Conservation (phyloP, 345 rosid species). For the Salix viminalis region DNA sequence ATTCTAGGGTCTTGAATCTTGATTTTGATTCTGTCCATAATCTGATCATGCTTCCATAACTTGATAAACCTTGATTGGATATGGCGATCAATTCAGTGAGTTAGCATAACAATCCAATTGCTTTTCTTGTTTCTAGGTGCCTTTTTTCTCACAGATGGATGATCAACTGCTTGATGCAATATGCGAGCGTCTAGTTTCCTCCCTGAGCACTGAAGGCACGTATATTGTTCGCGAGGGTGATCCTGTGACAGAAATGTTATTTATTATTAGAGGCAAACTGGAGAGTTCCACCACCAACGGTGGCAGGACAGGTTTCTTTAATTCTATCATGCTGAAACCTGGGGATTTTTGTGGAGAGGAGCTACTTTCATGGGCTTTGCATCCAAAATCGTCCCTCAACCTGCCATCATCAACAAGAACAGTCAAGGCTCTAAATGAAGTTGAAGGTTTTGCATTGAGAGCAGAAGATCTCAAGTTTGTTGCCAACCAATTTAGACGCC, state of each 20-base stretch:
- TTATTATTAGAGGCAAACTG: constrained; percentile 51
- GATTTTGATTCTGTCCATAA: background rate
- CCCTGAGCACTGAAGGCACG: constrained; percentile 55
- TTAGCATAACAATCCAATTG: background rate
- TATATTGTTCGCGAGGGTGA: constrained; percentile 62
- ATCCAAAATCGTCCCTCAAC: constrained; percentile 48
- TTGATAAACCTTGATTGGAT: background rate
- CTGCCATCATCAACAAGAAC: constrained; percentile 63
- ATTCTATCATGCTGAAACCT: constrained; percentile 50
- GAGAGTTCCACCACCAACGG: constrained; percentile 65
- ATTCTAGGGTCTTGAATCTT: background rate
- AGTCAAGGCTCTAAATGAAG: constrained; percentile 50
- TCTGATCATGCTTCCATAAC: background rate
- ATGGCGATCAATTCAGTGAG: background rate
- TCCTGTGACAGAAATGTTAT: constrained; percentile 59
- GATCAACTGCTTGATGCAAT: constrained; percentile 65
- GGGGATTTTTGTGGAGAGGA: constrained; percentile 68
- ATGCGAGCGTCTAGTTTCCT: constrained; percentile 54
- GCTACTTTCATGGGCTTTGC: constrained; percentile 65
- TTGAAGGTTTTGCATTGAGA: constrained; percentile 59
- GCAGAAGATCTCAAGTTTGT: constrained; percentile 64
- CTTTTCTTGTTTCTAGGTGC: constrained; percentile 37
- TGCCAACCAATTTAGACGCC: constrained; percentile 56
- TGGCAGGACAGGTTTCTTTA: constrained; percentile 60
- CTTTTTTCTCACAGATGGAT: constrained; percentile 61